Base-by-base conservation (phyloP, 805 yeast species). In the Groenewaldozyma tartarivorans region DNA sequence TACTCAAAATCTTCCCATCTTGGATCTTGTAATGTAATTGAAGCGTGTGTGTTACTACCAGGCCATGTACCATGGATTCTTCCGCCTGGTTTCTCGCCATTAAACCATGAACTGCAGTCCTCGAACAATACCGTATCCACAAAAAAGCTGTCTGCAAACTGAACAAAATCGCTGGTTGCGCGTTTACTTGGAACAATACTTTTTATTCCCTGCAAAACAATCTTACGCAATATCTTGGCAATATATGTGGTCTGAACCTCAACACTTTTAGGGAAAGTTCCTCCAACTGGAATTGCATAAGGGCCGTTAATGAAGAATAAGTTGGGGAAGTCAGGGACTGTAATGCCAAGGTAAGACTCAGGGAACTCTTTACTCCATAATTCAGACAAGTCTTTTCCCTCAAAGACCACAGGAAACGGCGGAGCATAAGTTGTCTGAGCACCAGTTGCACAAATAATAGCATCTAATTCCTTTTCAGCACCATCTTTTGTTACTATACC, bases 401-500 rank as follows among this genome's bases (percentile, higher is more conserved):
- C 30, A 9, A 21, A 22, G 9, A 49, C 51, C 9, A 41, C 20
- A 4, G 46, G 20, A 29, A 30, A 44, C 22, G 11, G 22, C 11
- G 48, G 48, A 4, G 30, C 27, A 27, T 35, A 44, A 9, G 43
- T 18, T 18, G 33, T 40, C 26, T 44, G 43, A 20, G 35, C 42
- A 3, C 48, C 48, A 7, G 48, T 44, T 20, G 48, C 48, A 30
- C 38, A 32, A 15, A 44, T 39, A 18, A 44, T 38, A 16, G 31
- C 39, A 36, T 45, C 48, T 3, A 43, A 33, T 27, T 45, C 53
- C 15, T 52, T 54, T 2, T 61, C 59, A 2, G 57, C 53, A 2
- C 52, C 56, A 30, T 57, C 61, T 2, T 55, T 57, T 16, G 43
- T 50, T 15, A 47, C 48, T 9, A 50, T 44, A 5, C 48, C 40